phyloP scores from a whole-genome alignment of 2,329 filamentous ascomycete genomes.

The Triangularia verruculosa region DNA sequence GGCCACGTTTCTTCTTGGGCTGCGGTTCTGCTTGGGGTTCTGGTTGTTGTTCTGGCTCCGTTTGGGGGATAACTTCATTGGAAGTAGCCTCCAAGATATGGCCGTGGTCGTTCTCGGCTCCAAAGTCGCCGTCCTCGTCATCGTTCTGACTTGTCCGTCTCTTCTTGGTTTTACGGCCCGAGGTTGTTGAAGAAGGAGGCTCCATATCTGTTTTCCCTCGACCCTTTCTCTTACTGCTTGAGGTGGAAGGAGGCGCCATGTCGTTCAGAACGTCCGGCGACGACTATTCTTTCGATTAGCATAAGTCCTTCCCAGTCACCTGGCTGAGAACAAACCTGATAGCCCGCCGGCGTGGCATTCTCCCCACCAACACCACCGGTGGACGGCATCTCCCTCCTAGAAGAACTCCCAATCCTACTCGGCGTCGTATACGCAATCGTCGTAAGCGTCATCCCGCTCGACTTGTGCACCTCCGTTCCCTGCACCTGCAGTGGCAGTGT shows the following conservation, averaged over 20 bases:
- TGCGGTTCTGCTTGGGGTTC: slow-evolving; percentile 10
- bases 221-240: slow-evolving; percentile 12
- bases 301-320: background rate
- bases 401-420: slow-evolving; percentile 29
- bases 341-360: background rate
- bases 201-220: background rate
- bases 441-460: slow-evolving; percentile 30
- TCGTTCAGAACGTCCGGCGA: slow-evolving; percentile 31
- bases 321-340: background rate
- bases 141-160: slow-evolving; percentile 14
- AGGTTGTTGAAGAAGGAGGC: slow-evolving; percentile 7
- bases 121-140: slow-evolving; percentile 7
- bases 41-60: background rate
- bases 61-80: background rate
- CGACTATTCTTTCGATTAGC: slow-evolving; percentile 18
- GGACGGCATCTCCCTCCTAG: slow-evolving; percentile 12
- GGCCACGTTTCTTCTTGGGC: slow-evolving; percentile 31
- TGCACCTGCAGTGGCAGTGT: slow-evolving; percentile 13
- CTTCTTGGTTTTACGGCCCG: background rate
- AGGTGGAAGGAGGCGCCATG: slow-evolving; percentile 3
- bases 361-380: background rate
- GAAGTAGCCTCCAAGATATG: background rate
- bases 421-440: slow-evolving; percentile 39
- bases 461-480: slow-evolving; percentile 24
- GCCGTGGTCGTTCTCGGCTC: background rate